Evolutionary conservation across 2,329 filamentous ascomycete genomes (phyloP).

Genomic region (Hysterium pulicare): DNA sequence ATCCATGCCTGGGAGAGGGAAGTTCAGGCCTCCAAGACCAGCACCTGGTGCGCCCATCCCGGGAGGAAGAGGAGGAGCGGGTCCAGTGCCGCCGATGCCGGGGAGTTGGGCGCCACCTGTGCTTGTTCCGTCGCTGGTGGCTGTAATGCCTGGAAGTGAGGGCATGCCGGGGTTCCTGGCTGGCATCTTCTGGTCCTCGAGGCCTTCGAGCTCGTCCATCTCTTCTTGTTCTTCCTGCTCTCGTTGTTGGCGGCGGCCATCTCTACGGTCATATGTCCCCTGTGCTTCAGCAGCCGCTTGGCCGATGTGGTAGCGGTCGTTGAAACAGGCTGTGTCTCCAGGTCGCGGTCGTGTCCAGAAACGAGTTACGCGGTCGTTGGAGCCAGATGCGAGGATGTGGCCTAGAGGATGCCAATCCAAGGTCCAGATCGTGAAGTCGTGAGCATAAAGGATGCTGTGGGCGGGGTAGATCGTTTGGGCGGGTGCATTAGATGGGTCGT

Average conservation of each 20-base stretch:
- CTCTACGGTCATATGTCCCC: slow-evolving; percentile 86
- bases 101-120: slow-evolving; percentile 43
- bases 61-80: slow-evolving; percentile 21
- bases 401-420: slow-evolving; percentile 97
- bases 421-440: slow-evolving; percentile 95
- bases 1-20: slow-evolving; percentile 22
- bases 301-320: slow-evolving; percentile 93
- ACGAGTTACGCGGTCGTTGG: slow-evolving; percentile 92
- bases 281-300: slow-evolving; percentile 89
- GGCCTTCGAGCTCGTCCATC: slow-evolving; percentile 87
- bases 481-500: slow-evolving; percentile 74
- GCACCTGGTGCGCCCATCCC: slow-evolving; percentile 34
- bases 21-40: slow-evolving; percentile 16
- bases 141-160: slow-evolving; percentile 29
- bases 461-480: slow-evolving; percentile 91
- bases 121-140: slow-evolving; percentile 43
- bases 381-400: slow-evolving; percentile 91
- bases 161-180: slow-evolving; percentile 53
- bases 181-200: slow-evolving; percentile 86
- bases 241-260: slow-evolving; percentile 72
- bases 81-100: slow-evolving; percentile 45
- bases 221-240: slow-evolving; percentile 93
- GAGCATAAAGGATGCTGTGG: slow-evolving; percentile 80
- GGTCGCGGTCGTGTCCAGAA: slow-evolving; percentile 94
- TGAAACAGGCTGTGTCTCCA: slow-evolving; percentile 78